phyloP scores from a whole-genome alignment of 176 grass and related monocot genomes.

The Carex parvula region DNA sequence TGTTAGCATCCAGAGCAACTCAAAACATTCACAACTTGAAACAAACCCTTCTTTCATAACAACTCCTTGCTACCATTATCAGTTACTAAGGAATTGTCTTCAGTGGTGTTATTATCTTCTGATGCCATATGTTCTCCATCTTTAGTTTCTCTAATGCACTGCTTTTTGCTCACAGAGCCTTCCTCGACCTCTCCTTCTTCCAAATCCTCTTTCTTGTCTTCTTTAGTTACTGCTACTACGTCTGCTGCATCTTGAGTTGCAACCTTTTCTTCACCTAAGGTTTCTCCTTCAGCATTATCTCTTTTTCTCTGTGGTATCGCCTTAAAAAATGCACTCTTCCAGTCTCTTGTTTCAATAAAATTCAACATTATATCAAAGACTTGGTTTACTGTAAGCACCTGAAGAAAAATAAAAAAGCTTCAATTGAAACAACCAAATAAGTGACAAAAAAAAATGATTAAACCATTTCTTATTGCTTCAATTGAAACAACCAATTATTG shows the following conservation, averaged over 20 bases:
- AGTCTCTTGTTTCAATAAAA: slow-evolving; percentile 84
- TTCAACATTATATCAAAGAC: slow-evolving; percentile 95
- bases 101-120: neutral
- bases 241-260: neutral
- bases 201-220: too few species aligned
- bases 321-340: slow-evolving; percentile 91
- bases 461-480: too few species aligned
- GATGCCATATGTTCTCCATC: slow-evolving; percentile 11
- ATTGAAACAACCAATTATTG: too few species aligned
- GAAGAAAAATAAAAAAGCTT: slow-evolving; percentile 9
- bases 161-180: slow-evolving; percentile 37
- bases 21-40: neutral
- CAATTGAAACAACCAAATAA: neutral
- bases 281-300: slow-evolving; percentile 39
- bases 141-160: slow-evolving; percentile 45
- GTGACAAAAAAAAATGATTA: neutral
- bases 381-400: slow-evolving; percentile 97
- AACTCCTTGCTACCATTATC: slow-evolving; percentile 15
- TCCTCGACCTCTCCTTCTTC: too few species aligned
- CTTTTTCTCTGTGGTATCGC: slow-evolving; percentile 80
- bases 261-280: slow-evolving; percentile 21
- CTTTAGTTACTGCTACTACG: slow-evolving; percentile 18
- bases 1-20: neutral
- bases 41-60: neutral
- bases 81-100: neutral